Evolutionary conservation across 495 filamentous ascomycete species (phyloP).

Genomic region (Extremus antarcticus): DNA sequence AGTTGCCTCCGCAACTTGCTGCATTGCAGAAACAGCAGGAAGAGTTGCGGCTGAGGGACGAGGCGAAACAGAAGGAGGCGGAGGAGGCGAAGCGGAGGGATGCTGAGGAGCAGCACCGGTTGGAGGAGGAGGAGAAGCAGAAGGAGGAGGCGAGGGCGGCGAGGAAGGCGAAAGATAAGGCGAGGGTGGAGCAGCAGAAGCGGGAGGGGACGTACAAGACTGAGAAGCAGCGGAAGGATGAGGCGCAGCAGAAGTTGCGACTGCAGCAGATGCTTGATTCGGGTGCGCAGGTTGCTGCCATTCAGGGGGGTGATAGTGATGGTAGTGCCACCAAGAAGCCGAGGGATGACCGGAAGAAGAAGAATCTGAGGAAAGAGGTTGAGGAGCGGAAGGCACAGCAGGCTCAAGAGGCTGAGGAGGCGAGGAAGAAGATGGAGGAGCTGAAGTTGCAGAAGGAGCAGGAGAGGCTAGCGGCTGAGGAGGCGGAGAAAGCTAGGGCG

Average conservation of each 20-base stretch:
- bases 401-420: slow-evolving; percentile 38
- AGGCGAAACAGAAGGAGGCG: slow-evolving; percentile 56
- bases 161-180: slow-evolving; percentile 92
- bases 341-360: slow-evolving; percentile 38
- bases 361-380: slow-evolving; percentile 54
- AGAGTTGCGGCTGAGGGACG: slow-evolving; percentile 56
- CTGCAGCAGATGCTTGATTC: slow-evolving; percentile 90
- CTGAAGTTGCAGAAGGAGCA: slow-evolving; percentile 31
- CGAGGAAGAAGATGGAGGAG: slow-evolving; percentile 36
- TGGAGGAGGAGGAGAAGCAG: slow-evolving; percentile 64
- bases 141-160: slow-evolving; percentile 62
- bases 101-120: slow-evolving; percentile 56
- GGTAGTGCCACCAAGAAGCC: slow-evolving; percentile 55
- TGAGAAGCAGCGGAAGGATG: slow-evolving; percentile 83
- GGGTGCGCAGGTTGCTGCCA: slow-evolving; percentile 62
- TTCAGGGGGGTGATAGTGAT: slow-evolving; percentile 39
- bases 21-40: slow-evolving; percentile 92
- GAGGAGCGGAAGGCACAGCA: slow-evolving; percentile 47
- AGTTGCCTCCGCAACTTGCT: slow-evolving; percentile 67
- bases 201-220: slow-evolving; percentile 91
- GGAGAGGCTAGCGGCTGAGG: slow-evolving; percentile 43
- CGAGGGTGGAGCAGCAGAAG: slow-evolving; percentile 90
- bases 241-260: slow-evolving; percentile 70
- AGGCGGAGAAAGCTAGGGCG: slow-evolving; percentile 34
- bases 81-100: slow-evolving; percentile 65